Conservation (phyloP, 345 rosid genomes). For the Eucalyptus erythrocorys region DNA sequence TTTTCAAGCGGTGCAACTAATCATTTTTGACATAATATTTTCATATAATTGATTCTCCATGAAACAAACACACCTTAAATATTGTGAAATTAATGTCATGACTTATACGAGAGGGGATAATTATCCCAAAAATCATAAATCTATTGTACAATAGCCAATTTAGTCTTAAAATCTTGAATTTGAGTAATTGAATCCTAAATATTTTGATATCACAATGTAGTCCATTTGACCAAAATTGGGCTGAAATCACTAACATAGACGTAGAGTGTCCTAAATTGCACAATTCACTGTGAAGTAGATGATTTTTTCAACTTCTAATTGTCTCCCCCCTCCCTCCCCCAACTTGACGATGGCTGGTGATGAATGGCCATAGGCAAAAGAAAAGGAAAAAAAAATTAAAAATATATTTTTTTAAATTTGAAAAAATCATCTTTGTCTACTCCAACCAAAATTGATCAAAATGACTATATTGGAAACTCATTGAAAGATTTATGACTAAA, state of each 20-base stretch:
- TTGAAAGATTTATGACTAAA: not conserved
- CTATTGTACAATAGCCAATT: accelerated
- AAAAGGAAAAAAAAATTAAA: not conserved
- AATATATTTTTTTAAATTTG: accelerated
- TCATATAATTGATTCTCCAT: not conserved
- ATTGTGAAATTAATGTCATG: not conserved
- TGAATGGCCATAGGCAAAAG: not conserved
- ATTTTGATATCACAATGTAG: not conserved
- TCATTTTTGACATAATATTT: not conserved
- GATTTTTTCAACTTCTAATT: too few relatives aligned
- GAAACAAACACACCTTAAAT: not conserved
- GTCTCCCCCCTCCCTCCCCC: accelerated
- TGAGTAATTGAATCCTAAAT: not conserved
- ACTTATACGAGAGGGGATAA: not conserved
- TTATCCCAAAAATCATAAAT: too few relatives aligned
- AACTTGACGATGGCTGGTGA: not conserved
- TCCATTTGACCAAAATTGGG: not conserved
- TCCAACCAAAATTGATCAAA: not conserved
- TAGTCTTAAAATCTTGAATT: too few relatives aligned
- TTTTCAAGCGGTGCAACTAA: not conserved
- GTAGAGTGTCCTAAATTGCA: not conserved
- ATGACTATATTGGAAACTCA: not conserved
- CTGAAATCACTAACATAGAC: accelerated
- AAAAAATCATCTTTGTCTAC: not conserved
- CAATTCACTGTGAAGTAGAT: not conserved